Evolutionary conservation across 805 yeast species (phyloP).

Genomic region (Suhomyces sp.): DNA sequence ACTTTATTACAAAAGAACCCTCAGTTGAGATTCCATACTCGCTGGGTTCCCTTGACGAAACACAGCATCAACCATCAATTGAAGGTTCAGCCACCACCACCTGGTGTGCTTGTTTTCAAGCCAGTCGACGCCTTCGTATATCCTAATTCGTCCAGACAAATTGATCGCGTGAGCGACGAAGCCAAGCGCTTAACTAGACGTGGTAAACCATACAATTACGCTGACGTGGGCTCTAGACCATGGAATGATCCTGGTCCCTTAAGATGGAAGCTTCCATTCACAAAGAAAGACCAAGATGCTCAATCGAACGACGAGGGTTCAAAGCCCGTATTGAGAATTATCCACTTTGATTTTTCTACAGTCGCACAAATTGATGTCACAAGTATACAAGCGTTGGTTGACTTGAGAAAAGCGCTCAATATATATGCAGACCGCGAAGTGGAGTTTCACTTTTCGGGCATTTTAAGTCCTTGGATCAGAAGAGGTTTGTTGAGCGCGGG

Average conservation of each 20-base stretch:
- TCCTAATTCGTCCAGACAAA: conserved; percentile 73
- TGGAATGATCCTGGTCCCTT: conserved; percentile 88
- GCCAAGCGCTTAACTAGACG: conserved; percentile 60
- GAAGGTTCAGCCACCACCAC: conserved; percentile 73
- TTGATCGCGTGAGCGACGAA: conserved; percentile 66
- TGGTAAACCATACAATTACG: conserved; percentile 44
- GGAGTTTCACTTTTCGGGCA: conserved; percentile 86
- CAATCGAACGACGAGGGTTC: conserved; percentile 28
- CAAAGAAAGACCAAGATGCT: conserved; percentile 15
- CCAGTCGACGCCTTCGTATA: conserved; percentile 79
- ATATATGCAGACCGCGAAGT: conserved; percentile 77
- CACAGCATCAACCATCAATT: conserved; percentile 55
- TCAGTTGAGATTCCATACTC: conserved; percentile 47
- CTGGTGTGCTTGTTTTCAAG: conserved; percentile 84
- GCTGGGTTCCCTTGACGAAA: conserved; percentile 65
- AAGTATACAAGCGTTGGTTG: conserved; percentile 73
- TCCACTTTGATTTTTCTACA: conserved; percentile 79
- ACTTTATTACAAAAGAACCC: conserved; percentile 28
- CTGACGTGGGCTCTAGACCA: conserved; percentile 61
- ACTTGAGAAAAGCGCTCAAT: conserved; percentile 68
- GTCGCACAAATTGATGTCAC: conserved; percentile 78
- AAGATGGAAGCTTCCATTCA: conserved; percentile 34
- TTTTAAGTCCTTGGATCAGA: conserved; percentile 82
- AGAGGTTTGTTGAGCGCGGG: conserved; percentile 73
- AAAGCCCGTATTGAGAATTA: conserved; percentile 65